A percentile compares a stretch with the other conserved stretches of the same genome.
Conservation (phyloP, 306 rosid genomes). For the Cucumis hystrix region DNA sequence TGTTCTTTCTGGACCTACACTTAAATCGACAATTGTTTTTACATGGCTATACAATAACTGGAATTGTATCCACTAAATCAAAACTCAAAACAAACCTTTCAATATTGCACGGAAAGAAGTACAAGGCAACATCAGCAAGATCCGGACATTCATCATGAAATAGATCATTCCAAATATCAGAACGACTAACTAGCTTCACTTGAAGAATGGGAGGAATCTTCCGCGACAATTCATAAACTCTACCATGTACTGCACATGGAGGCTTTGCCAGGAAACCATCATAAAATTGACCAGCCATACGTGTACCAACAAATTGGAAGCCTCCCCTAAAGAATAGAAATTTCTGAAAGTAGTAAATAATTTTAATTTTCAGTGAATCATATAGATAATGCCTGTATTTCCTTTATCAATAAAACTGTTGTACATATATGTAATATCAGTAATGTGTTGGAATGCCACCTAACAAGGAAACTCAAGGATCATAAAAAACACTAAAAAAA, state of each 20-base stretch:
- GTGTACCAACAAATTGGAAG: slow-evolving; percentile 23
- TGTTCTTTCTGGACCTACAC: slow-evolving; percentile 29
- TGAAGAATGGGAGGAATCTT: slow-evolving; percentile 44
- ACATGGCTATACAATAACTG: not conserved
- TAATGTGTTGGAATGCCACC: not conserved
- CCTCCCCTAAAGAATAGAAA: slow-evolving; percentile 36
- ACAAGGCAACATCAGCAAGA: slow-evolving; percentile 53
- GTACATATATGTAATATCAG: not conserved
- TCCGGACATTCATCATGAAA: slow-evolving; percentile 30
- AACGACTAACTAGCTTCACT: slow-evolving; percentile 25
- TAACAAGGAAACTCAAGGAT: too few relatives aligned
- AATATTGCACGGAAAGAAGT: slow-evolving; percentile 36
- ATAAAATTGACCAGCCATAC: slow-evolving; percentile 8
- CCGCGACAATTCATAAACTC: slow-evolving; percentile 26
- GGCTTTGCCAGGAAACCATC: slow-evolving; percentile 54
- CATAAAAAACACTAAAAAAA: too few relatives aligned
- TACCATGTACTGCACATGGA: slow-evolving; percentile 30
- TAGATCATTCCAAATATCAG: slow-evolving; percentile 23
- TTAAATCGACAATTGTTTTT: slow-evolving; percentile 8
- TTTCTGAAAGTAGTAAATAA: slow-evolving; percentile 10
- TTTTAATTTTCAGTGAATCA: not conserved
- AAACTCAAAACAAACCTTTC: slow-evolving; percentile 34
- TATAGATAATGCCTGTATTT: not conserved
- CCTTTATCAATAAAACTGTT: too few relatives aligned
- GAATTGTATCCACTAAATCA: not conserved